Conservation (phyloP, 2,329 filamentous ascomycete species). For the Epichloe coenophiala region DNA sequence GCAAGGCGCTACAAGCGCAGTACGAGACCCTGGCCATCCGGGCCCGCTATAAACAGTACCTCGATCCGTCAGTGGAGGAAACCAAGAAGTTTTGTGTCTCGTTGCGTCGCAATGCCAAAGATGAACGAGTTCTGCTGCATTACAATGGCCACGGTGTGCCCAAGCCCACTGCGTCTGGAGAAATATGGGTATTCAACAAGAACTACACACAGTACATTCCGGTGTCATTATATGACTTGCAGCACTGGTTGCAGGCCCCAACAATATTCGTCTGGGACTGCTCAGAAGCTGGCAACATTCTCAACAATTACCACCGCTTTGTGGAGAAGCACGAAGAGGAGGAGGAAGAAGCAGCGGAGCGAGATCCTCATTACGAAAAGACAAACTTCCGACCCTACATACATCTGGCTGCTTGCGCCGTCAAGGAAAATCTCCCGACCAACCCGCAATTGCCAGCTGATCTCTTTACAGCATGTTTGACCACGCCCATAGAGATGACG, state of each 20-base stretch:
- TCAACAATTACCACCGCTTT: slow-evolving; percentile 87
- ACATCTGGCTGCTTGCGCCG: slow-evolving; percentile 79
- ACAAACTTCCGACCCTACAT: slow-evolving; percentile 60
- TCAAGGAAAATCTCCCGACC: slow-evolving; percentile 85
- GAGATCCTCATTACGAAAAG: slow-evolving; percentile 74
- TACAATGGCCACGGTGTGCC: slow-evolving; percentile 98
- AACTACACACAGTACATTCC: slow-evolving; percentile 99
- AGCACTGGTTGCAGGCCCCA: slow-evolving; percentile 89
- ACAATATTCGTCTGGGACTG: slow-evolving; percentile 98
- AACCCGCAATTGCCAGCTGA: slow-evolving; percentile 89
- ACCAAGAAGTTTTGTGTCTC: slow-evolving; percentile 93
- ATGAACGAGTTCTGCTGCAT: slow-evolving; percentile 91
- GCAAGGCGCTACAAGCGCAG: slow-evolving; percentile 88
- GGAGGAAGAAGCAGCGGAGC: slow-evolving; percentile 60
- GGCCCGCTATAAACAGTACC: slow-evolving; percentile 93
- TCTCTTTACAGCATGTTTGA: slow-evolving; percentile 89
- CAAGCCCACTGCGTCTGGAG: slow-evolving; percentile 85
- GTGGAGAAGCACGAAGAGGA: slow-evolving; percentile 91
- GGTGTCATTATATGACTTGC: slow-evolving; percentile 85
- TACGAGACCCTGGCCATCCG: slow-evolving; percentile 91
- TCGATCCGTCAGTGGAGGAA: slow-evolving; percentile 94
- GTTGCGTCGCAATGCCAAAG: slow-evolving; percentile 80
- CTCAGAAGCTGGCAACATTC: slow-evolving; percentile 88
- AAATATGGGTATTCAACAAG: slow-evolving; percentile 99
- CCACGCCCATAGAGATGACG: slow-evolving; percentile 94